Base-by-base conservation (phyloP, 768 basidiomycete species). In the Amanita rimosa region DNA sequence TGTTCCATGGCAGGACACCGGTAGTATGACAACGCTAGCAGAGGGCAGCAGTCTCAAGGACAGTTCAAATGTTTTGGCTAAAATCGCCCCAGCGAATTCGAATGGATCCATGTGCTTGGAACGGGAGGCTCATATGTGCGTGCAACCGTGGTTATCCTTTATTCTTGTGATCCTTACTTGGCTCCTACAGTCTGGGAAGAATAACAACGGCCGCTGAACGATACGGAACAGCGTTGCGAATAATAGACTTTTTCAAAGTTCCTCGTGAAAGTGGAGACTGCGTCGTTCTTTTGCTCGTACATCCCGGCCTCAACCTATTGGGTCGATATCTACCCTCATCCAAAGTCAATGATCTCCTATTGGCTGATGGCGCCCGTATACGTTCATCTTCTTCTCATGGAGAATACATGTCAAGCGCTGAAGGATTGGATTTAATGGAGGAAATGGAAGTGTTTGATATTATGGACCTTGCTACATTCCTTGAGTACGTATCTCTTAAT, bases 401-500 rank as follows among this genome's bases (percentile, higher is more conserved):
- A 6, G 81, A 80, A 11, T 70, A 70, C 54, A 76, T 78, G 73
- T 65, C 62, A 59, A 72, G 65, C 4, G 61, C 67, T 11, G 72
- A 74, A 48, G 75, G 76, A 45, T 59, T 64, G 2, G 68, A 71
- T 43, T 50, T 67, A 39, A 59, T 66, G 41, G 79, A 78, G 47
- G 78, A 75, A 48, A 68, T 75, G 62, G 79, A 77, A 53, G 71
- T 68, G 6, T 76, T 77, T 44, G 81, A 83, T 57, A 75, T 83
- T 44, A 85, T 87, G 80, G 85, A 87, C 60, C 65, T 87, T 14
- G 83, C 83, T 11, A 76, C 81, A 0, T 87, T 85, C 62, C 68
- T 87, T 2, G 83, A 87, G 82, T 83, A 55, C 9, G 45, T 36
- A n/a, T 34, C 9, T 8, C 34, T 16, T 8, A 50, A 76, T 54